Evolutionary conservation across 495 filamentous ascomycete genomes (phyloP), one percentile per base, ranked within the genome.

Genomic region (Daldinia bambusicola): DNA sequence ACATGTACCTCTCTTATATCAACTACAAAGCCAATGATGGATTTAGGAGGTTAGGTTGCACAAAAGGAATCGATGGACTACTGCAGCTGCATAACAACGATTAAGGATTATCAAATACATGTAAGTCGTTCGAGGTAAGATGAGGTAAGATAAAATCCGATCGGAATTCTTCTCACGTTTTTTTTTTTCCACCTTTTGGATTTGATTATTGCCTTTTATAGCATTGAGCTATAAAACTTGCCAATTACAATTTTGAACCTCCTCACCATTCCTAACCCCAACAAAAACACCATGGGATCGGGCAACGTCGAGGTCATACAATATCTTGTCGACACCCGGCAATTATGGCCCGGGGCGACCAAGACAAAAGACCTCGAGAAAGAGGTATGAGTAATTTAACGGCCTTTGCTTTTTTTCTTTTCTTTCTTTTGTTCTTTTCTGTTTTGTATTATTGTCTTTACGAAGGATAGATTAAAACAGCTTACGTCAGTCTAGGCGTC

Each of bases 311-410:
- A 77, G 34, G 56, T 83, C 37, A 77, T 79, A 53, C 83, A 84
- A 68, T 85, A 83, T 77, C 76, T 84, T 51, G 74, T 85, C 58
- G 82, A 85, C 74, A 85, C 83, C 22, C 78, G 82, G 18, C 14
- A 51, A 22, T 78, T 82, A 78, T 85, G 74, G 71, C 82, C 82
- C 41, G 64, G 70, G 40, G 82, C 78, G n/a, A 76, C 74, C 10
- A 57, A 77, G 67, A 81, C 82, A 43, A 71, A 68, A 18, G 74
- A 84, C 6, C 80, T 85, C 16, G 75, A 78, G 63, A 76, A 66
- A 41, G 76, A 80, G 57, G 82, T 82, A 77, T 61, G 70, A 59
- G 60, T 20, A 65, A 78, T 70, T 53, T 55, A 32, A 31, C 26
- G 40, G 37, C 37, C 36, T 16, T 2, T 37, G n/a, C n/a, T 10